phyloP scores from a whole-genome alignment of 371 early-diverging fungal species.

The Apophysomyces variabilis region DNA sequence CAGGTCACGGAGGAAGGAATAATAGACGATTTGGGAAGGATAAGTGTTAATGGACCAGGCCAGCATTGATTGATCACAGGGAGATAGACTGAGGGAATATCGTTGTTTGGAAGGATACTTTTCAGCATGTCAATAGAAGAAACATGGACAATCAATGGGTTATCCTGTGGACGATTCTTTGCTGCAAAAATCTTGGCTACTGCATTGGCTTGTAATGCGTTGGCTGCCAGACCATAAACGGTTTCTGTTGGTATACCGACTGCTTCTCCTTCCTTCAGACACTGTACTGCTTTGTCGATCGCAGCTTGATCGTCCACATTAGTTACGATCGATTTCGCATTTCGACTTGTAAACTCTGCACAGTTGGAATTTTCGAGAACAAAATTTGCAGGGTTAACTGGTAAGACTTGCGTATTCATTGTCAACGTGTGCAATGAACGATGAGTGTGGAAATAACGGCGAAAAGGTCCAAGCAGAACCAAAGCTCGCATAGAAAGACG shows the following conservation, averaged over 20 bases:
- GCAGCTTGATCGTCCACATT: conserved; percentile 29
- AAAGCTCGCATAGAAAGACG: conserved; percentile 8
- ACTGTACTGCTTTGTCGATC: conserved; percentile 52
- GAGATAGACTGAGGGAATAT: conserved; percentile 70
- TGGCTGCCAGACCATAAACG: conserved; percentile 98
- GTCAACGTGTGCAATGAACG: not conserved
- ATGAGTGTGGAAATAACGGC: conserved; percentile 1
- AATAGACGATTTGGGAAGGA: conserved; percentile 76
- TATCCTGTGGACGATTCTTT: conserved; percentile 97
- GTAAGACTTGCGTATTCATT: conserved; percentile 8
- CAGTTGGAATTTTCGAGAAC: conserved; percentile 9
- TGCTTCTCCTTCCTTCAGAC: conserved; percentile 53
- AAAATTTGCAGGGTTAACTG: conserved; percentile 23
- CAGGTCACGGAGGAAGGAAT: conserved; percentile 87
- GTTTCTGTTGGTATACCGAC: conserved; percentile 99
- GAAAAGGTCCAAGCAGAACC: conserved; percentile 7
- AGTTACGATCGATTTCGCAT: conserved; percentile 30
- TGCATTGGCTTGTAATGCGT: conserved; percentile 77
- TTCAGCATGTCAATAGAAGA: conserved; percentile 91
- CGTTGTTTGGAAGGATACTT: conserved; percentile 58
- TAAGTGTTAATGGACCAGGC: conserved; percentile 99
- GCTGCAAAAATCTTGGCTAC: conserved; percentile 87
- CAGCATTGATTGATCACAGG: conserved; percentile 78
- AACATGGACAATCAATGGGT: conserved; percentile 99
- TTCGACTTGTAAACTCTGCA: conserved; percentile 11